Evolutionary conservation across 352 stramenopile species (phyloP).

Genomic region (Pythium plurisporium): DNA sequence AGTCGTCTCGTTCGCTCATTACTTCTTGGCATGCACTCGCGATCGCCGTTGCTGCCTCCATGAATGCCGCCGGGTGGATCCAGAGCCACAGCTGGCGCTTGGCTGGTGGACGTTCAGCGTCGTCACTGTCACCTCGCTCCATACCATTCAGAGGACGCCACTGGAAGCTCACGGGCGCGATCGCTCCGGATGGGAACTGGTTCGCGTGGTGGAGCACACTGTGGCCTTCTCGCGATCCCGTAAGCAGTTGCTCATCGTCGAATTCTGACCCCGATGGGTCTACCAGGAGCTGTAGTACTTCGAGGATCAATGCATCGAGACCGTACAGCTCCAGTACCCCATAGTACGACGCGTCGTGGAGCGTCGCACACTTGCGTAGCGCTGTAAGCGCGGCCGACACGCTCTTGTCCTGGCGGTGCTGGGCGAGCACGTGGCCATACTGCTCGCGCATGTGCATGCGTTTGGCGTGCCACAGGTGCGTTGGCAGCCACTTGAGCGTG

Average conservation of each 20-base stretch:
- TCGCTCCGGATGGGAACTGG: conserved; percentile 55
- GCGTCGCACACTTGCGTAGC: conserved; percentile 37
- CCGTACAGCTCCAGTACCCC: conserved; percentile 67
- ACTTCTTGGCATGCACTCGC: conserved; percentile 44
- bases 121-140: not conserved
- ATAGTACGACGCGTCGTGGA: conserved; percentile 66
- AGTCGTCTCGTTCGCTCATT: conserved; percentile 32
- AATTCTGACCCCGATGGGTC: conserved; percentile 63
- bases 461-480: conserved; percentile 75
- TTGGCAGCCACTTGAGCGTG: conserved; percentile 45
- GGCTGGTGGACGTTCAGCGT: conserved; percentile 32
- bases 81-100: conserved; percentile 77
- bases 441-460: conserved; percentile 58
- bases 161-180: conserved; percentile 69
- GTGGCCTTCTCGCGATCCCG: conserved; percentile 42
- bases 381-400: conserved; percentile 58
- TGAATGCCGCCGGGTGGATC: conserved; percentile 72
- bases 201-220: conserved; percentile 50
- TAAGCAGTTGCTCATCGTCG: conserved; percentile 47
- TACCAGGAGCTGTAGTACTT: conserved; percentile 57
- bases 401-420: conserved; percentile 53
- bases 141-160: conserved; percentile 47
- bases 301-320: conserved; percentile 47
- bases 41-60: conserved; percentile 65
- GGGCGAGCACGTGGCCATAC: conserved; percentile 46